phyloP scores from a whole-genome alignment of 352 stramenopile genomes.

The Phytophthora pisi region DNA sequence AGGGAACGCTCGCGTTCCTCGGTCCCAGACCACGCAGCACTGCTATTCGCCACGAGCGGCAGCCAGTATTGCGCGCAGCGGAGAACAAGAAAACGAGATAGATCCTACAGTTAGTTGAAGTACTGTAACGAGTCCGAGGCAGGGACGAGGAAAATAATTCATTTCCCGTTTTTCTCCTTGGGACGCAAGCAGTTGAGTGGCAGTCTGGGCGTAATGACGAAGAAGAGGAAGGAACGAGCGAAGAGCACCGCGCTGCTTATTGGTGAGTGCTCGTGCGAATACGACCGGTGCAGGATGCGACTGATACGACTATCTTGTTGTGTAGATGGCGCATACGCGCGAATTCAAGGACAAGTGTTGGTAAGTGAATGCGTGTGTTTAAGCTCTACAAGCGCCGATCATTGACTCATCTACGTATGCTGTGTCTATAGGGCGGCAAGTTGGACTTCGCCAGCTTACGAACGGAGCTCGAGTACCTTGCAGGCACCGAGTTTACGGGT shows the following conservation, averaged over 20 bases:
- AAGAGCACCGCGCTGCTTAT: constrained; percentile 16
- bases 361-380: constrained; percentile 4
- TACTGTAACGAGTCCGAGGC: background rate
- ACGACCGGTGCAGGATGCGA: background rate
- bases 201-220: background rate
- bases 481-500: constrained; percentile 48
- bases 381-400: background rate
- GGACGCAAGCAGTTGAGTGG: background rate
- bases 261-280: background rate
- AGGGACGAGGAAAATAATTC: background rate
- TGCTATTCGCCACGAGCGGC: constrained; percentile 21
- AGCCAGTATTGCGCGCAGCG: background rate
- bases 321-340: constrained; percentile 29
- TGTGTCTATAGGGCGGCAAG: constrained; percentile 38
- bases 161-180: background rate
- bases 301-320: background rate
- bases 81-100: constrained; percentile 26
- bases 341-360: constrained; percentile 14
- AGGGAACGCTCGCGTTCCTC: constrained; percentile 30
- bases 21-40: constrained; percentile 22
- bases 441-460: constrained; percentile 63
- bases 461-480: constrained; percentile 49
- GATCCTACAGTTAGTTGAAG: constrained; percentile 4
- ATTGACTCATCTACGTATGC: background rate
- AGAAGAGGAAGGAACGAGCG: background rate